Evolutionary conservation across 768 basidiomycete genomes (phyloP).

Genomic region (Mycena capillaripes): DNA sequence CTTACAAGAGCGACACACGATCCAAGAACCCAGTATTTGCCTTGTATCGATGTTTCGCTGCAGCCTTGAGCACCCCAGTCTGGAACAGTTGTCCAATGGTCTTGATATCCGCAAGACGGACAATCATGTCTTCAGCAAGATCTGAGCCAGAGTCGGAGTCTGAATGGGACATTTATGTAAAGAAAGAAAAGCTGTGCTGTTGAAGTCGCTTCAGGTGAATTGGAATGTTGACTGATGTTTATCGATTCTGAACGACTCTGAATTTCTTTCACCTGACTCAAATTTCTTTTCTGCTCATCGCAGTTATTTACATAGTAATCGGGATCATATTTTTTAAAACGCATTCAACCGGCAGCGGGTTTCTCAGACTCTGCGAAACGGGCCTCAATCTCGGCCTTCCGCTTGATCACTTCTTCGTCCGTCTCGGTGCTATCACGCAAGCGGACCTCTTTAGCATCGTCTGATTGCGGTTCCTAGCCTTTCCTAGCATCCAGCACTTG

Average conservation of each 20-base stretch:
- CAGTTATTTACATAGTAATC: too few relatives aligned
- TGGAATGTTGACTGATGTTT: too few relatives aligned
- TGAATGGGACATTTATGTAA: constrained; percentile 17
- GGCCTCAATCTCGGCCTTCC: neutral
- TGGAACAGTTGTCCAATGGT: constrained; percentile 71
- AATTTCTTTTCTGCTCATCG: too few relatives aligned
- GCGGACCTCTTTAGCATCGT: constrained; percentile 23
- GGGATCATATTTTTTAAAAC: too few relatives aligned
- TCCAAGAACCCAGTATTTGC: constrained; percentile 59
- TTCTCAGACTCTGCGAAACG: neutral
- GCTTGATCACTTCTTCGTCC: constrained; percentile 1
- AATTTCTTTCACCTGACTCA: too few relatives aligned
- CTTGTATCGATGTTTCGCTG: constrained; percentile 50
- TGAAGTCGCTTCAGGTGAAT: too few relatives aligned
- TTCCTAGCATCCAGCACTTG: too few relatives aligned
- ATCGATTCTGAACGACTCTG: too few relatives aligned
- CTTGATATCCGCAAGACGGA: constrained; percentile 62
- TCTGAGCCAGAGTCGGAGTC: constrained; percentile 34
- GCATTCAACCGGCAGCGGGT: too few relatives aligned
- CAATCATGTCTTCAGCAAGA: constrained; percentile 39
- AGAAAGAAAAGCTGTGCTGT: neutral
- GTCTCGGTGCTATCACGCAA: constrained; percentile 2
- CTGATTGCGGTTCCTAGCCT: constrained; percentile 44
- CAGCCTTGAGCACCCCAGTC: constrained; percentile 52
- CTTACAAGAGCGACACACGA: constrained; percentile 79